Evolutionary conservation across 441 rosid species (phyloP).

Genomic region (Dalechampia spathulata): DNA sequence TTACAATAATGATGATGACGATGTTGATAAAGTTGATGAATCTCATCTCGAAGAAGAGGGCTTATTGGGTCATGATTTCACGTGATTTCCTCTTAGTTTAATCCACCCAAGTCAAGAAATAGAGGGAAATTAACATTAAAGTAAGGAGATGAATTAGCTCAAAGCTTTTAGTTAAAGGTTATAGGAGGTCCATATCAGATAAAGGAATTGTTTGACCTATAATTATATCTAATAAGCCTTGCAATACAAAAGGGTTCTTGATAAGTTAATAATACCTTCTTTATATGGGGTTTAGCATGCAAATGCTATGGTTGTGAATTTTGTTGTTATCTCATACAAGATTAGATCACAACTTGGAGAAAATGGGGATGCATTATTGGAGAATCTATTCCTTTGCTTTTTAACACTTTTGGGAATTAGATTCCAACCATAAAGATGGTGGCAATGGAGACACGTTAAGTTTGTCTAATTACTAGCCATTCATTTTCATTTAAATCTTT

Average conservation of each 20-base stretch:
- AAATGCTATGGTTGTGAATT: background rate
- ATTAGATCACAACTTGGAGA: background rate
- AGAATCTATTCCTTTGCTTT: background rate
- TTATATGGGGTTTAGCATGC: background rate
- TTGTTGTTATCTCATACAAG: background rate
- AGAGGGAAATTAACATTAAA: conserved; percentile 6
- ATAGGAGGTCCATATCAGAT: no score
- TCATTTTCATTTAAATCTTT: no score
- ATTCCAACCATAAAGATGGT: background rate
- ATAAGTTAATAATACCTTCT: no score
- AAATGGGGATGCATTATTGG: background rate
- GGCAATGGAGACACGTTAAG: background rate
- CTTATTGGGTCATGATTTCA: conserved; percentile 14
- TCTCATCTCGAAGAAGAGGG: background rate
- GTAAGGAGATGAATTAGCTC: background rate
- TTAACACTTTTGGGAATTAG: background rate
- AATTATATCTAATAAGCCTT: no score
- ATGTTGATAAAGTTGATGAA: background rate
- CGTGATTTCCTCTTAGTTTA: conserved; percentile 10
- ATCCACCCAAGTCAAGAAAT: background rate
- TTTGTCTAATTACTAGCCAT: no score
- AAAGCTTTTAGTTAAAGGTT: background rate
- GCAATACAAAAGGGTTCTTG: no score
- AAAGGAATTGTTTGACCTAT: no score
- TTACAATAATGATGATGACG: background rate